These are phyloP conservation scores for Suillus luteus DNA, from an alignment of 768 basidiomycete species.

Conservation along the genomic window DNA sequence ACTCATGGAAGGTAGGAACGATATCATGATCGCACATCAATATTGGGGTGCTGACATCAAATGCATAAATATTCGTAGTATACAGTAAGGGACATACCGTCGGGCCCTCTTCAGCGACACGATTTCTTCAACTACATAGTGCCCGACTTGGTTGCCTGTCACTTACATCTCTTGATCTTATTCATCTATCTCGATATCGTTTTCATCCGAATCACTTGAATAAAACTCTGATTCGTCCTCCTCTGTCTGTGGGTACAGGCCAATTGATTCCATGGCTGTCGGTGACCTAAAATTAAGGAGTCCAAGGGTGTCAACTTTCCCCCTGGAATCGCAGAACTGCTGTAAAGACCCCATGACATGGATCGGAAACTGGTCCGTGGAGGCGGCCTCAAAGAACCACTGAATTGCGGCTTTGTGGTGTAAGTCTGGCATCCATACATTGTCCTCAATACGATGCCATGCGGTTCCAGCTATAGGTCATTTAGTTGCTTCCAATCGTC, in stretches of 20 bases:
- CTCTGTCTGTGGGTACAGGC: neutral
- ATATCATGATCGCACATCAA: neutral
- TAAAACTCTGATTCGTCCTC: slow-evolving; percentile 3
- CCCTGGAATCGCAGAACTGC: neutral
- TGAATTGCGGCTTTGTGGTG: slow-evolving; percentile 1
- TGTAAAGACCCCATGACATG: neutral
- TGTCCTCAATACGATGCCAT: slow-evolving; percentile 14
- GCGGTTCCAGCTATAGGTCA: slow-evolving; percentile 9
- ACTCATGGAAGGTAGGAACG: neutral
- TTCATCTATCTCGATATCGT: slow-evolving; percentile 3
- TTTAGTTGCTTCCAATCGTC: neutral
- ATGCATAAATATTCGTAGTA: neutral
- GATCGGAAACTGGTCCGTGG: slow-evolving; percentile 2
- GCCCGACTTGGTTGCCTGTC: neutral
- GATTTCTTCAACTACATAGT: neutral
- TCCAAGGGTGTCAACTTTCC: slow-evolving; percentile 4
- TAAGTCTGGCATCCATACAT: slow-evolving; percentile 14
- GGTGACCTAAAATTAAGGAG: slow-evolving; percentile 5
- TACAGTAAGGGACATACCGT: neutral
- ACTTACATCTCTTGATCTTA: neutral
- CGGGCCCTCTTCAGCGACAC: neutral
- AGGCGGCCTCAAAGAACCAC: slow-evolving; percentile 5
- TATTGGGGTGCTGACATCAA: neutral
- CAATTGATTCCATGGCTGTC: neutral
- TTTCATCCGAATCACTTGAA: slow-evolving; percentile 1